phyloP scores from a whole-genome alignment of 805 yeast species.

The Suhomyces sp. region DNA sequence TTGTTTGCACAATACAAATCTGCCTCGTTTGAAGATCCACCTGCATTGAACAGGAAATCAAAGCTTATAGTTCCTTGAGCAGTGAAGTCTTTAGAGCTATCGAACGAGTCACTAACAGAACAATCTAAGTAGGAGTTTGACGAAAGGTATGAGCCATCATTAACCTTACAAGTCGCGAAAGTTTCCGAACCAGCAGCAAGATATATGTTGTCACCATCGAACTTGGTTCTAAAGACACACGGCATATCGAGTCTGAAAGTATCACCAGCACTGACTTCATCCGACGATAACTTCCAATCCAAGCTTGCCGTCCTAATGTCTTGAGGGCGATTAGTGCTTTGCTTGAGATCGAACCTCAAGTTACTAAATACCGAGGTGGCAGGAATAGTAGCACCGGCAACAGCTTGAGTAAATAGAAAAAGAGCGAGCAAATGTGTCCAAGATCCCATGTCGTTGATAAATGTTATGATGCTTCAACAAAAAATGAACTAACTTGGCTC shows the following conservation, averaged over 20 bases:
- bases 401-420: conserved; percentile 3
- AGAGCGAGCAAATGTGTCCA: not conserved
- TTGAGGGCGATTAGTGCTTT: conserved; percentile 11
- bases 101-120: conserved; percentile 4
- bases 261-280: conserved; percentile 18
- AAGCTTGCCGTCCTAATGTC: conserved; percentile 17
- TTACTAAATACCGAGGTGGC: conserved; percentile 7
- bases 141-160: conserved; percentile 10
- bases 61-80: conserved; percentile 12
- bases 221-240: conserved; percentile 18
- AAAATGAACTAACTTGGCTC: not conserved
- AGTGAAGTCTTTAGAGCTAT: not conserved
- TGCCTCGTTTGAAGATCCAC: conserved; percentile 13
- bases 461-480: not conserved
- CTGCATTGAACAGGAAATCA: conserved; percentile 17
- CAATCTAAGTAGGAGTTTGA: conserved; percentile 9
- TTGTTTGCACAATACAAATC: conserved; percentile 5
- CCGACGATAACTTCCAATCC: conserved; percentile 9
- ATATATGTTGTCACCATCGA: conserved; percentile 4
- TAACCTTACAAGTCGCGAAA: conserved; percentile 11
- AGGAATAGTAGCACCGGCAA: conserved; percentile 4
- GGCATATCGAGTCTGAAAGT: conserved; percentile 26
- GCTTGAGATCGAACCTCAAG: conserved; percentile 1
- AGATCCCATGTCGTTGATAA: not conserved
- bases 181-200: conserved; percentile 9